Evolutionary conservation across 768 basidiomycete species (phyloP), one percentile per base, ranked within the genome.

Genomic region (Suillus alpinus): DNA sequence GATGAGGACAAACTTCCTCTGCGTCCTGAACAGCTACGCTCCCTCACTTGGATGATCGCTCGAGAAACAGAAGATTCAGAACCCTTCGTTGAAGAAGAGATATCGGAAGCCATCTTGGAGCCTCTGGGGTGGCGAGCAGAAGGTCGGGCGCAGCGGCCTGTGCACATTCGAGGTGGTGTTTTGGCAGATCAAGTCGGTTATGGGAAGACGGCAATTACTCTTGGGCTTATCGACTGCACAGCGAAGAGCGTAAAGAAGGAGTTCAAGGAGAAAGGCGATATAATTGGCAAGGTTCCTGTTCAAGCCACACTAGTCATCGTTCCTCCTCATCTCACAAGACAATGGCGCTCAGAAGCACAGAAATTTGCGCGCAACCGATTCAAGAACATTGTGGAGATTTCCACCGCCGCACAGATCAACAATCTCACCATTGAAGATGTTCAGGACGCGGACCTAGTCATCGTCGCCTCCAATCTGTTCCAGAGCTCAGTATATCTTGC

Each of bases 111-210:
- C 4, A 83, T 92, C 50, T 79, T 95, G 4, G 88, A 87, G 61
- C 86, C 93, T 56, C 77, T 97, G 13, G 92, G 93, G 7, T 98
- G 95, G 95, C 82, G 94, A 65, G 93, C 92, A n/a, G 94, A 97
- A 73, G 95, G 91, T 43, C 88, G 92, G 44, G 94, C 91, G 4
- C 86, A 91, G 65, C 77, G 94, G 37, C 84, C 88, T 0, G 82
- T 92, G 56, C 81, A 75, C 61, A 76, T 97, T 44, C 83, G 91
- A 58, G 95, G 95, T 18, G 95, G 95, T 12, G 95, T 97, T 52
- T 84, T 97, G 49, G 95, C 95, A 13, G 95, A 98, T 68, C 90
- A 95, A 76, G 95, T 98, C 62, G 95, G 95, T 56, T 98, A 98
- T 69, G 95, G 95, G 18, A 98, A 98, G 77, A 98, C 95, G 0